A percentile compares a stretch with the other conserved stretches of the same genome.
Evolutionary conservation across 192 early-diverging fungal species (phyloP).

Genomic region (Glomus cerebriforme): DNA sequence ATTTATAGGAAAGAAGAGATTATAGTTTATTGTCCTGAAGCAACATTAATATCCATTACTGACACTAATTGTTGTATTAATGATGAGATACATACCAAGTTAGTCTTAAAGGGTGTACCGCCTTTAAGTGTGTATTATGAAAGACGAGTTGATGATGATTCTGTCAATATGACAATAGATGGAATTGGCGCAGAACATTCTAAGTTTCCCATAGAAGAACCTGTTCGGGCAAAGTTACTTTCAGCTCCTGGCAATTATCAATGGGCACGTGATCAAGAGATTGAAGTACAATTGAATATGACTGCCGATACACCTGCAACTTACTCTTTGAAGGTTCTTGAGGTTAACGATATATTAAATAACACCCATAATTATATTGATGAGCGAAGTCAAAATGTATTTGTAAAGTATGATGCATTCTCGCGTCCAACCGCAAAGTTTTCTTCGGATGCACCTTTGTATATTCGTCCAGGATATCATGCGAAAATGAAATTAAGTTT

Average conservation of each 20-base stretch:
- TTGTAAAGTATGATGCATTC: slow-evolving; percentile 32
- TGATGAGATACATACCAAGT: slow-evolving; percentile 34
- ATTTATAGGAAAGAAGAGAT: slow-evolving; percentile 38
- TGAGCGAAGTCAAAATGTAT: background rate
- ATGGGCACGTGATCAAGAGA: slow-evolving; percentile 41
- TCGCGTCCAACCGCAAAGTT: slow-evolving; percentile 39
- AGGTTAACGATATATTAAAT: slow-evolving; percentile 40
- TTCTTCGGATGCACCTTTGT: slow-evolving; percentile 22
- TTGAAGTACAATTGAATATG: slow-evolving; percentile 38
- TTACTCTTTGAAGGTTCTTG: slow-evolving; percentile 32
- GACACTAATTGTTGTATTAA: slow-evolving; percentile 36
- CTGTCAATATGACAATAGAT: slow-evolving; percentile 32
- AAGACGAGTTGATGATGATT: slow-evolving; percentile 4
- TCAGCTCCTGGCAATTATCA: slow-evolving; percentile 22
- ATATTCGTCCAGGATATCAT: slow-evolving; percentile 1
- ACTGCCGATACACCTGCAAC: slow-evolving; percentile 31
- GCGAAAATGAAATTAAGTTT: slow-evolving; percentile 13
- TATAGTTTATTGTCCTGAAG: slow-evolving; percentile 45
- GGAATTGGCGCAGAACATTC: slow-evolving; percentile 37
- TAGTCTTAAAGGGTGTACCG: slow-evolving; percentile 44
- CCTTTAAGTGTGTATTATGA: slow-evolving; percentile 44
- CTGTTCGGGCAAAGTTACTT: background rate
- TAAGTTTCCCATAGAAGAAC: slow-evolving; percentile 29
- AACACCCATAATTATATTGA: slow-evolving; percentile 5
- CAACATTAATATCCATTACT: slow-evolving; percentile 32